Conservation (phyloP, 306 rosid genomes). For the Lagenaria siceraria region DNA sequence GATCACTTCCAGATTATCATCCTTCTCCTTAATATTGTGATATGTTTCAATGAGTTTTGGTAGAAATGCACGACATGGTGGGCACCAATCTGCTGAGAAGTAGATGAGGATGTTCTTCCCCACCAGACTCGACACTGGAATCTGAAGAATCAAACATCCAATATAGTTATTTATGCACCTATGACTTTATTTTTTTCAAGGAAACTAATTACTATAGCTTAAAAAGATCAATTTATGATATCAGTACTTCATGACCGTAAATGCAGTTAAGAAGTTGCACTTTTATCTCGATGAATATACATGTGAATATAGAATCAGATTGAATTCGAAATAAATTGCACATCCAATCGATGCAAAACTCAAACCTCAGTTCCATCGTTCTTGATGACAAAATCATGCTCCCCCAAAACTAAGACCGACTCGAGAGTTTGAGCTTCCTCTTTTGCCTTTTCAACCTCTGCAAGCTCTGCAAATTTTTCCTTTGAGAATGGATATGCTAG, state of each 20-base stretch:
- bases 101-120: slow-evolving; percentile 31
- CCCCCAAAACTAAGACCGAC: slow-evolving; percentile 33
- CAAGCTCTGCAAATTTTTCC: slow-evolving; percentile 29
- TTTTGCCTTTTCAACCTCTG: slow-evolving; percentile 31
- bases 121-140: slow-evolving; percentile 26
- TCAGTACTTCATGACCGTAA: not conserved
- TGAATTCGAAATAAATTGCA: not conserved
- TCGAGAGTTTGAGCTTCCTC: slow-evolving; percentile 30
- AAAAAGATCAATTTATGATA: not conserved
- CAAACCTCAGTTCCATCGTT: slow-evolving; percentile 30
- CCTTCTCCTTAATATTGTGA: slow-evolving; percentile 17
- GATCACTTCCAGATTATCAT: slow-evolving; percentile 19
- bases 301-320: not conserved
- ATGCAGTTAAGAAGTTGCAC: not conserved
- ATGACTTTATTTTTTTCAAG: not conserved
- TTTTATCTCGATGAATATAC: not conserved
- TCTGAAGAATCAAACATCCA: slow-evolving; percentile 4
- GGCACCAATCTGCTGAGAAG: slow-evolving; percentile 42
- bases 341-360: not conserved
- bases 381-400: slow-evolving; percentile 23
- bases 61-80: slow-evolving; percentile 29
- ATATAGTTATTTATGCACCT: not conserved
- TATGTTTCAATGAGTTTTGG: slow-evolving; percentile 28
- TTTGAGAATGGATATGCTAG: slow-evolving; percentile 34
- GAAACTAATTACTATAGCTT: not conserved